Evolutionary conservation across 73 alveolate genomes (phyloP).

Genomic region (Durusdinium trenchii): DNA sequence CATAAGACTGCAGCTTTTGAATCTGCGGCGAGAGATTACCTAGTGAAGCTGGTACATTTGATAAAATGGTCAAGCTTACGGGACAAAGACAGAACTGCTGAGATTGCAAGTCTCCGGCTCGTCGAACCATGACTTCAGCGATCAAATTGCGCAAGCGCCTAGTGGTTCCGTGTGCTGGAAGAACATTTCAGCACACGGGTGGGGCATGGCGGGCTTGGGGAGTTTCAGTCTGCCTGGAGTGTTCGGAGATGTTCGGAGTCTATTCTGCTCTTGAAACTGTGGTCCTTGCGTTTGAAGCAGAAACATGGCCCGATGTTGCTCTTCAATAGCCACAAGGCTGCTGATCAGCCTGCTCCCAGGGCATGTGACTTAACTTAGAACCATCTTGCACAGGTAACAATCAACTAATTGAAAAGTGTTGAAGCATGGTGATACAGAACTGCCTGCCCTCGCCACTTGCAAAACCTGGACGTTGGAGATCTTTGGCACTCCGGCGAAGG

Average conservation of each 20-base stretch:
- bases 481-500: no score
- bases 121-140: conserved; percentile 65
- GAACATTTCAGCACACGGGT: not conserved
- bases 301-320: conserved; percentile 18
- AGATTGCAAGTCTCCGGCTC: not conserved
- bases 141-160: conserved; percentile 75
- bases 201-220: not conserved
- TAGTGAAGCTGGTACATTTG: not conserved
- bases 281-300: conserved; percentile 12
- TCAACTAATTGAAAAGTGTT: no score
- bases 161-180: not conserved
- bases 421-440: no score
- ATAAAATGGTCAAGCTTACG: no score
- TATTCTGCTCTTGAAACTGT: not conserved
- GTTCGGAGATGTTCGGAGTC: not conserved
- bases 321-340: conserved; percentile 3
- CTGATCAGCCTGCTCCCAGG: conserved; percentile 58
- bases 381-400: no score
- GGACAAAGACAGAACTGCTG: no score
- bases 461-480: no score
- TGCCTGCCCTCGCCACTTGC: no score
- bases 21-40: conserved; percentile 1
- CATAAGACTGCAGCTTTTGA: no score
- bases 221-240: not conserved
- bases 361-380: no score